Conservation (phyloP, 2,329 filamentous ascomycete genomes). For the Talaromyces sp. region DNA sequence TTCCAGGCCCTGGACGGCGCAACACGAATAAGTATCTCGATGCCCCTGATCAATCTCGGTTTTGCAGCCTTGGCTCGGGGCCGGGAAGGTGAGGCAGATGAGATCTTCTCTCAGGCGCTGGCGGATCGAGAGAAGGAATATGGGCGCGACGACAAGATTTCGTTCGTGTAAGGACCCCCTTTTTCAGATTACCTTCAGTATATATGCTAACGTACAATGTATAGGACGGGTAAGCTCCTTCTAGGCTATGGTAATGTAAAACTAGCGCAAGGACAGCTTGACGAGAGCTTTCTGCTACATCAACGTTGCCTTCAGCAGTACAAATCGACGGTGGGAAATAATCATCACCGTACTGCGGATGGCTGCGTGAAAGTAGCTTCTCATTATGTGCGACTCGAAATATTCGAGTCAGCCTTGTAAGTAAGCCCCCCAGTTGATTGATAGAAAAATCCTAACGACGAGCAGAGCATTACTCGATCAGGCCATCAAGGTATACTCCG, state of each 20-base stretch:
- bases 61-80: too few species aligned
- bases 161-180: not conserved
- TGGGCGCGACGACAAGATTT: not conserved
- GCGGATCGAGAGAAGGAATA: not conserved
- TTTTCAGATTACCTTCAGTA: not conserved
- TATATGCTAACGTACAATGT: too few species aligned
- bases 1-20: too few species aligned
- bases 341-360: conserved; percentile 5
- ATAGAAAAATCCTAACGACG: too few species aligned
- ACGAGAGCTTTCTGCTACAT: conserved; percentile 1
- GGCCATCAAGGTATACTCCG: too few species aligned
- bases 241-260: conserved; percentile 1
- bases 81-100: too few species aligned
- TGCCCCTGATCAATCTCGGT: too few species aligned
- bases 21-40: too few species aligned
- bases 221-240: conserved; percentile 1
- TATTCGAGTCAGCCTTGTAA: too few species aligned
- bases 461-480: too few species aligned
- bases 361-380: conserved; percentile 8
- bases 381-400: not conserved
- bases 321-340: conserved; percentile 3
- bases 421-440: too few species aligned
- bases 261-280: not conserved
- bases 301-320: not conserved
- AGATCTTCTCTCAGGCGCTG: too few species aligned